These are phyloP conservation scores for Rubroboletus satanas DNA, from an alignment of 768 basidiomycete species.

Conservation along the genomic window DNA sequence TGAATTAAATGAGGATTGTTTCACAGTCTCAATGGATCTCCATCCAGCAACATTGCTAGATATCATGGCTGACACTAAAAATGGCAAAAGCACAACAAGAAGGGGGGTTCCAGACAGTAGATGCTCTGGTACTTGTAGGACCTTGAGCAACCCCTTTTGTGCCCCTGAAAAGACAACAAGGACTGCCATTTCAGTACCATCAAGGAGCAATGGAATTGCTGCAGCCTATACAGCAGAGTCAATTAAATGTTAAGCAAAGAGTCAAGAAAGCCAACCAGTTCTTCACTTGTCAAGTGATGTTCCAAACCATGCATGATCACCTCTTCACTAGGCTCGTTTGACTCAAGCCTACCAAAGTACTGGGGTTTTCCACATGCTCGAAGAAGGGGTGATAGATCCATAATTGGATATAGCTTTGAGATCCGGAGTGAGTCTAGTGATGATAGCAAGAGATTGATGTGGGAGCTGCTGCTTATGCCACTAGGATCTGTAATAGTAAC, in stretches of 20 bases:
- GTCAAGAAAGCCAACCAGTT: constrained; percentile 38
- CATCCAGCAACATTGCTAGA: constrained; percentile 13
- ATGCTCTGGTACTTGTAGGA: constrained; percentile 41
- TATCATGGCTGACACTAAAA: constrained; percentile 15
- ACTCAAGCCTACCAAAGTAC: constrained; percentile 51
- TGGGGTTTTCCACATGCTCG: constrained; percentile 46
- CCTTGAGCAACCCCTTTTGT: constrained; percentile 32
- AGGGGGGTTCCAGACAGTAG: constrained; percentile 16
- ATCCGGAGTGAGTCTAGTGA: constrained; percentile 41
- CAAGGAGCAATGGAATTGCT: constrained; percentile 44
- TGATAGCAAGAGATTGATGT: constrained; percentile 47
- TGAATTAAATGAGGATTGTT: neutral
- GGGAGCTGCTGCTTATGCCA: constrained; percentile 40
- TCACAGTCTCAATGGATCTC: constrained; percentile 11
- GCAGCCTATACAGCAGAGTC: constrained; percentile 39
- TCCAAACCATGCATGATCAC: constrained; percentile 40
- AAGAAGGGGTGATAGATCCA: constrained; percentile 46
- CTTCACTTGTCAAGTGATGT: constrained; percentile 43
- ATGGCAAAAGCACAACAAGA: constrained; percentile 28
- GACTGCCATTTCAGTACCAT: constrained; percentile 46
- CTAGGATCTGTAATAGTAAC: constrained; percentile 45
- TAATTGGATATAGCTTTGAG: constrained; percentile 44
- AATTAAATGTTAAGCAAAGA: neutral
- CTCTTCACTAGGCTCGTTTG: constrained; percentile 38
- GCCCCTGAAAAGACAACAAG: constrained; percentile 52